Percentiles rank a stretch among this genome's conserved stretches.
phyloP scores from a whole-genome alignment of 2,329 filamentous ascomycete genomes.

The Neurospora sp. region DNA sequence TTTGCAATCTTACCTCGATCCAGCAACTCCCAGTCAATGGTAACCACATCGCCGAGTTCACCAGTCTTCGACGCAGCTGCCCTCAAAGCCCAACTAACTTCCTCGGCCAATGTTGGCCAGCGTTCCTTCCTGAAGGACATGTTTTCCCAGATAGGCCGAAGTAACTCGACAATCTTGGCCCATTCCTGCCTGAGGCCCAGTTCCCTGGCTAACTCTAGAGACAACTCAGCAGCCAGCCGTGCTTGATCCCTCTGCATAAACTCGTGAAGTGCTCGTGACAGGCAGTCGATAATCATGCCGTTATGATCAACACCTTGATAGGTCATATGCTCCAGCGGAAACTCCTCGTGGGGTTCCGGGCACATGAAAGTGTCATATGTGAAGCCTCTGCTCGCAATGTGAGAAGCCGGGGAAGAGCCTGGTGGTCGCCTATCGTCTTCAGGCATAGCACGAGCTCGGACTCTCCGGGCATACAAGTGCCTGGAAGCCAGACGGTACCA shows the following conservation, averaged over 20 bases:
- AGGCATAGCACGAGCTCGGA: conserved; percentile 45
- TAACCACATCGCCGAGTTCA: conserved; percentile 46
- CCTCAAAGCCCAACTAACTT: conserved; percentile 52
- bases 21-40: conserved; percentile 58
- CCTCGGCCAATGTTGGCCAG: conserved; percentile 51
- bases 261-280: conserved; percentile 41
- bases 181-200: conserved; percentile 40
- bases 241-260: conserved; percentile 45
- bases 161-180: conserved; percentile 42
- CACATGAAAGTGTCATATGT: conserved; percentile 59
- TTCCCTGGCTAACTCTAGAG: conserved; percentile 48
- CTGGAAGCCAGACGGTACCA: conserved; percentile 54
- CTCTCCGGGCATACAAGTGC: conserved; percentile 44
- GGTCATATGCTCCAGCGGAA: conserved; percentile 34
- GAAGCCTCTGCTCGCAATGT: conserved; percentile 40
- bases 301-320: conserved; percentile 41
- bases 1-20: conserved; percentile 40
- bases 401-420: conserved; percentile 35
- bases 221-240: conserved; percentile 45
- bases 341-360: conserved; percentile 51
- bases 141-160: conserved; percentile 49
- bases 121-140: conserved; percentile 46
- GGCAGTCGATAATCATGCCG: conserved; percentile 41
- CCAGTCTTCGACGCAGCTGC: conserved; percentile 43
- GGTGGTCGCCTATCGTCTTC: conserved; percentile 48